Percentiles rank a stretch among this genome's conserved stretches.
Conservation (phyloP, 371 early-diverging fungal genomes). For the Coemansia sp. region DNA sequence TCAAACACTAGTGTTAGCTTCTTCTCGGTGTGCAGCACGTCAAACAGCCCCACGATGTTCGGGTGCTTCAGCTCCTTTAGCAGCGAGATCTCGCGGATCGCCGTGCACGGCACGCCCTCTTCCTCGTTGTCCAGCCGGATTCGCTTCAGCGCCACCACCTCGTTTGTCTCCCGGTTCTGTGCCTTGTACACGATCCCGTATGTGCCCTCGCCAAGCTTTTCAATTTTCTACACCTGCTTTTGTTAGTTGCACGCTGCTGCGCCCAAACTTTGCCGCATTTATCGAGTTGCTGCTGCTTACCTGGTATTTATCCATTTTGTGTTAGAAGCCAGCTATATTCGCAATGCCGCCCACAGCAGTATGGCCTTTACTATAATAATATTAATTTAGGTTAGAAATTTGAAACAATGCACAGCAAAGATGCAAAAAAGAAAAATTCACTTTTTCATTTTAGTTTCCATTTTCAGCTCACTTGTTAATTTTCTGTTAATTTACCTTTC, state of each 20-base stretch:
- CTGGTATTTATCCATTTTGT: constrained; percentile 76
- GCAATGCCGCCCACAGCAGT: neutral
- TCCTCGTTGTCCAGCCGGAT: constrained; percentile 95
- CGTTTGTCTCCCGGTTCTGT: constrained; percentile 85
- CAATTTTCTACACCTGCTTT: constrained; percentile 70
- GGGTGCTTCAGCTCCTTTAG: constrained; percentile 92
- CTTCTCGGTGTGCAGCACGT: constrained; percentile 94
- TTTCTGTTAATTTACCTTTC: neutral
- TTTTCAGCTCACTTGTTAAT: neutral
- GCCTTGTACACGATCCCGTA: constrained; percentile 98
- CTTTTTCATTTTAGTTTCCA: neutral
- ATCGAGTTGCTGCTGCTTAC: constrained; percentile 42
- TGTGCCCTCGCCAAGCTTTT: constrained; percentile 91
- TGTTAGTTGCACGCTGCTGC: neutral
- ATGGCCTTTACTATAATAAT: neutral
- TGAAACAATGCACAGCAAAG: neutral
- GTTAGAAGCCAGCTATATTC: neutral
- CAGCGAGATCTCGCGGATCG: constrained; percentile 98
- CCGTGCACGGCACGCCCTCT: constrained; percentile 96
- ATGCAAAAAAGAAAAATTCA: neutral
- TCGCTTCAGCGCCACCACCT: constrained; percentile 97
- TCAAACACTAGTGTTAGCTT: constrained; percentile 94
- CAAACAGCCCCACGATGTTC: constrained; percentile 93
- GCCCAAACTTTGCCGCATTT: too few species aligned
- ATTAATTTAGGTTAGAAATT: neutral